These are phyloP conservation scores for Corymbia maculata DNA, from an alignment of 345 rosid genomes.

Conservation along the genomic window DNA sequence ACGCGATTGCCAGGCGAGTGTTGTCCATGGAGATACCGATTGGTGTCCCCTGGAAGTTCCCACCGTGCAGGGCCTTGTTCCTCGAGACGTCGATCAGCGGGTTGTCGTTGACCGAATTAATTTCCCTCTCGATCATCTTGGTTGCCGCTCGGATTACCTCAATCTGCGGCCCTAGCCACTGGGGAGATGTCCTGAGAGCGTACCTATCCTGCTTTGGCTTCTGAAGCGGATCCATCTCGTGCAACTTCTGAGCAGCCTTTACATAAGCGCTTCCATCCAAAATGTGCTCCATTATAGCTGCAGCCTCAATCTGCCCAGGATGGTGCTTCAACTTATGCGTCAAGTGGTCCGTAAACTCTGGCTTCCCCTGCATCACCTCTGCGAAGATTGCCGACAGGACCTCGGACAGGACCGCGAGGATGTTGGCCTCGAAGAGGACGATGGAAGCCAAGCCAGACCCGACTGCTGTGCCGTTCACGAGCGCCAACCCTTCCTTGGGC, in stretches of 20 bases:
- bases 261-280: slow-evolving; percentile 14
- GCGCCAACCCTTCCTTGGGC: slow-evolving; percentile 3
- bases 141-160: slow-evolving; percentile 16
- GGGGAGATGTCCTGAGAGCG: slow-evolving; percentile 15
- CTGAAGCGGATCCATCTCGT: slow-evolving; percentile 15
- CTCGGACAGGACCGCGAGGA: slow-evolving; percentile 10
- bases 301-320: slow-evolving; percentile 26
- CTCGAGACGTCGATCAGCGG: no score
- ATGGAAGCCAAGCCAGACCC: slow-evolving; percentile 13
- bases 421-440: slow-evolving; percentile 12
- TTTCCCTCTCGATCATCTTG: slow-evolving; percentile 16
- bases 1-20: no score
- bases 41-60: no score
- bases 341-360: slow-evolving; percentile 19
- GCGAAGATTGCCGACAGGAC: slow-evolving; percentile 12
- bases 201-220: slow-evolving; percentile 24
- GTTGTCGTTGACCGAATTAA: no score
- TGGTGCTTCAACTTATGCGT: slow-evolving; percentile 25
- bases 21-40: no score
- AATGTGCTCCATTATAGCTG: slow-evolving; percentile 21
- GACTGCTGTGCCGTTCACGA: slow-evolving; percentile 17
- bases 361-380: slow-evolving; percentile 19
- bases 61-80: no score
- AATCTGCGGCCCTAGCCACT: slow-evolving; percentile 10
- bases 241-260: slow-evolving; percentile 8